Conservation (phyloP, 345 rosid genomes). For the Lenwebbia sp. region DNA sequence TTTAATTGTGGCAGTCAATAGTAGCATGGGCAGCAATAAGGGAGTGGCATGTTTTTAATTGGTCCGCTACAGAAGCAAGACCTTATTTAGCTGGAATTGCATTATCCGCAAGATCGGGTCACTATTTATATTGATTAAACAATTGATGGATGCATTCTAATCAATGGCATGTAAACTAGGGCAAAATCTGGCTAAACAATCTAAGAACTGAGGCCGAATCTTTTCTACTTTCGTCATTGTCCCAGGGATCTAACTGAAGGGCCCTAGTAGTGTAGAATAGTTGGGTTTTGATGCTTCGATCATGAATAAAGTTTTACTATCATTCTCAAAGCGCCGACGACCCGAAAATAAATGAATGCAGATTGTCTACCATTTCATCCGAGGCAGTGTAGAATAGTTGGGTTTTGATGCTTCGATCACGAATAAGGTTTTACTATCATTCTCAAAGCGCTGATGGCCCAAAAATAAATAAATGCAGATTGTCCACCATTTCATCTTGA, state of each 20-base stretch:
- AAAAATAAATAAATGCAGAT: not conserved
- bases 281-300: not conserved
- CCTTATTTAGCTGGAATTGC: not conserved
- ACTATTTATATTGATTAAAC: not conserved
- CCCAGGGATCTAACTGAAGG: not conserved
- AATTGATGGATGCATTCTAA: not conserved
- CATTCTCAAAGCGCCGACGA: not conserved
- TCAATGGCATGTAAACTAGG: not conserved
- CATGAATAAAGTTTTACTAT: not conserved
- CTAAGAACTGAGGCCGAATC: not conserved
- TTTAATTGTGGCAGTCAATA: not conserved
- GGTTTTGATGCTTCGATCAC: too few species aligned
- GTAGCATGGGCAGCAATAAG: not conserved
- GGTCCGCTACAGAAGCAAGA: not conserved
- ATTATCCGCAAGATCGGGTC: not conserved
- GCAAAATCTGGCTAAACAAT: not conserved
- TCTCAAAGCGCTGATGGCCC: too few species aligned
- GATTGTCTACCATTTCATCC: not conserved
- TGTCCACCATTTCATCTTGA: not conserved
- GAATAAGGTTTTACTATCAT: too few species aligned
- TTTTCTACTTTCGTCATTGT: not conserved
- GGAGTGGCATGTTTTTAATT: not conserved
- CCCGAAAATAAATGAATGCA: not conserved
- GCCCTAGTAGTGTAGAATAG: not conserved
- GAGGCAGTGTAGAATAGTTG: not conserved